phyloP scores from a whole-genome alignment of 2,329 filamentous ascomycete genomes.

The Fusarium pseudocircinatum region DNA sequence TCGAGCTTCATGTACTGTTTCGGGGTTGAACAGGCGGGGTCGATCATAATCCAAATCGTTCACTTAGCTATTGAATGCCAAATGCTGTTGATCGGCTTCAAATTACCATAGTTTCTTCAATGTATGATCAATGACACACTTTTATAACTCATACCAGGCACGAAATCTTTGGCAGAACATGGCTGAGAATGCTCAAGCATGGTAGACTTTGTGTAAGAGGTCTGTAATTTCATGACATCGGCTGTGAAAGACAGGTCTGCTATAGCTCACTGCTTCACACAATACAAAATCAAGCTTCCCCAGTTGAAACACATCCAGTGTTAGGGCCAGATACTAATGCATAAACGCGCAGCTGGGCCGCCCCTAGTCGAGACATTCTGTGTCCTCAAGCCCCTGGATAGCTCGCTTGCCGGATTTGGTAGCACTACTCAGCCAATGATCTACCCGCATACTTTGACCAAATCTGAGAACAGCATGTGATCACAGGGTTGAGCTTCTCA shows the following conservation, averaged over 20 bases:
- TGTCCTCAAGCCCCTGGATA: neutral
- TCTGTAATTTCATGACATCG: no score
- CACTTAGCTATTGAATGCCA: neutral
- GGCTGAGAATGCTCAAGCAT: neutral
- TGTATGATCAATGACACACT: no score
- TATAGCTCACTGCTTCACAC: neutral
- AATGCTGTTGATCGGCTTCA: neutral
- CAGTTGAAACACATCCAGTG: neutral
- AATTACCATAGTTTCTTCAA: neutral
- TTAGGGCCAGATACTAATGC: neutral
- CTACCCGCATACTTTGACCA: neutral
- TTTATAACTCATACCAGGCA: no score
- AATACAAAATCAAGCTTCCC: neutral
- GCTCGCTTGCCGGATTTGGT: neutral
- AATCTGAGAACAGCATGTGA: neutral
- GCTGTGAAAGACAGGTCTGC: neutral
- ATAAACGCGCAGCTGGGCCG: neutral
- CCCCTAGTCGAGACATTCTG: neutral
- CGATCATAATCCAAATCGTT: no score
- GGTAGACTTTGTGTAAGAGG: neutral
- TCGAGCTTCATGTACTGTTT: neutral
- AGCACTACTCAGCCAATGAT: neutral
- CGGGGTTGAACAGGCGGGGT: neutral
- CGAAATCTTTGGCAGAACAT: neutral
- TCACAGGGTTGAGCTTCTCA: neutral